Conservation (phyloP, 352 stramenopile species). For the Achlya hypogyna region DNA sequence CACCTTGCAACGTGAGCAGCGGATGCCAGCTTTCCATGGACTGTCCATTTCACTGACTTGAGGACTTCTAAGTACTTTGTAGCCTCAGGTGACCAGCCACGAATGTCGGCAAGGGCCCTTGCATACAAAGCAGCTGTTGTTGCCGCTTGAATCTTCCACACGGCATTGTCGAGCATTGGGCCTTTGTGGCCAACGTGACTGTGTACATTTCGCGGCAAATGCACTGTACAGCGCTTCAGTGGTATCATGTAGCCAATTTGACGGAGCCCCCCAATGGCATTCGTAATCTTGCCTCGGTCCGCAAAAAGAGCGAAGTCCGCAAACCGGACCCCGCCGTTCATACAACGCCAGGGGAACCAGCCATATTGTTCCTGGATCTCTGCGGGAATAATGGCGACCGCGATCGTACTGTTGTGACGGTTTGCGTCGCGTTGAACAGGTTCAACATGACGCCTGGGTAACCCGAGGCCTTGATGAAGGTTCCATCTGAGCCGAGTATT, state of each 20-base stretch:
- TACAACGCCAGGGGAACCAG: too few species aligned
- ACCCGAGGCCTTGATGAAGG: not conserved
- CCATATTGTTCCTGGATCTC: too few species aligned
- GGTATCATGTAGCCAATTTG: too few species aligned
- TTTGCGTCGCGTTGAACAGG: too few species aligned
- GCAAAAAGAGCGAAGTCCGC: too few species aligned
- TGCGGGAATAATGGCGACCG: too few species aligned
- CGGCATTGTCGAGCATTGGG: not conserved
- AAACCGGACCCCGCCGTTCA: too few species aligned
- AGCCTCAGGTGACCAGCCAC: not conserved
- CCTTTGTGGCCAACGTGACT: not conserved
- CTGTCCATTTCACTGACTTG: not conserved
- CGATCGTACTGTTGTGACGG: too few species aligned
- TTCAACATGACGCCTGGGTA: too few species aligned
- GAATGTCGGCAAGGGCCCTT: not conserved
- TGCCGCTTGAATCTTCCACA: not conserved
- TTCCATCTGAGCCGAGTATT: not conserved
- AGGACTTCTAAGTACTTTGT: not conserved
- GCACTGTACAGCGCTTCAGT: too few species aligned
- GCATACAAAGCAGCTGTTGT: not conserved
- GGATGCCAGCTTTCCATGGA: not conserved
- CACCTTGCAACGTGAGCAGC: not conserved
- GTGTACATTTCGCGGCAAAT: not conserved
- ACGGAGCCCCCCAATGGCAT: not conserved
- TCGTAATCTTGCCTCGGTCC: too few species aligned